phyloP scores from a whole-genome alignment of 495 filamentous ascomycete species.

The Rostrohypoxylon terebratum region DNA sequence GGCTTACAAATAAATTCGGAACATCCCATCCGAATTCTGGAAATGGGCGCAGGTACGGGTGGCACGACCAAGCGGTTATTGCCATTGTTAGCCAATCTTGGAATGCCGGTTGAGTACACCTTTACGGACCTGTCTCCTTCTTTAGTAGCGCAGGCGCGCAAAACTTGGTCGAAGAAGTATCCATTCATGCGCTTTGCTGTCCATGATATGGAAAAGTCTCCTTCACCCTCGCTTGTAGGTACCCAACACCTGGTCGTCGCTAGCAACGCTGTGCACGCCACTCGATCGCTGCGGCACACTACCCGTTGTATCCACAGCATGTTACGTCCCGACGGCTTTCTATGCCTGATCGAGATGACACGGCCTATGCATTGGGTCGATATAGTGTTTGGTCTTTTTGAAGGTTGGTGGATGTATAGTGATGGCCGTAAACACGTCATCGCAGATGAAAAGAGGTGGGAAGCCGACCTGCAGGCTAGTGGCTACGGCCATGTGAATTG shows the following conservation, averaged over 20 bases:
- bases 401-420: constrained; percentile 68
- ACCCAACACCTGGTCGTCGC: constrained; percentile 8
- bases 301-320: constrained; percentile 47
- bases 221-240: background rate
- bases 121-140: constrained; percentile 62
- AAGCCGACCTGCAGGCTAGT: constrained; percentile 50
- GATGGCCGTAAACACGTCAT: constrained; percentile 61
- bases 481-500: constrained; percentile 63
- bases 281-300: constrained; percentile 46
- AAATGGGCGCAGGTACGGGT: constrained; percentile 1
- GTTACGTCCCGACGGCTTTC: constrained; percentile 57
- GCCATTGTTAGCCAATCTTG: constrained; percentile 48
- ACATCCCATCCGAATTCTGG: constrained; percentile 57
- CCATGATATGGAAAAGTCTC: constrained; percentile 57
- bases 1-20: constrained; percentile 38
- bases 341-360: constrained; percentile 62
- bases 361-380: constrained; percentile 55
- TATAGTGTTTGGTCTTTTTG: constrained; percentile 61
- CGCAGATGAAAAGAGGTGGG: constrained; percentile 50
- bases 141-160: constrained; percentile 55
- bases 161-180: constrained; percentile 49
- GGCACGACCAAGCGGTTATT: constrained; percentile 55
- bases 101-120: constrained; percentile 45
- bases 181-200: constrained; percentile 58
- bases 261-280: constrained; percentile 56